phyloP scores from a whole-genome alignment of 306 rosid species.

The Gastrolobium villosum region DNA sequence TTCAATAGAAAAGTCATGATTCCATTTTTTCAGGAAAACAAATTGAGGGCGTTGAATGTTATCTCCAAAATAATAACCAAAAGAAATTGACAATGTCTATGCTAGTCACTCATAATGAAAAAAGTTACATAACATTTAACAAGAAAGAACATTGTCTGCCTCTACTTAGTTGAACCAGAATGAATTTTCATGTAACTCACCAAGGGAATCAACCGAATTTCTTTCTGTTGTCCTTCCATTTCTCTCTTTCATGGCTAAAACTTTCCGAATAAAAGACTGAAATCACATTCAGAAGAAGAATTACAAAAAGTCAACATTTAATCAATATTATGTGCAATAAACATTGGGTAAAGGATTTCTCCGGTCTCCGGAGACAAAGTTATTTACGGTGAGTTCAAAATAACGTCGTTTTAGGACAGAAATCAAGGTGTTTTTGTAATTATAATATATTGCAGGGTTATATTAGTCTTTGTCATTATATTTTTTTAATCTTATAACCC shows the following conservation, averaged over 20 bases:
- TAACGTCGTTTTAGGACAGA: too few relatives aligned
- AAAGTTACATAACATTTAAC: conserved; percentile 36
- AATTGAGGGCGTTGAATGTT: conserved; percentile 43
- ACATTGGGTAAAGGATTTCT: too few relatives aligned
- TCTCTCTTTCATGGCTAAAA: conserved; percentile 72
- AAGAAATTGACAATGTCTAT: conserved; percentile 41
- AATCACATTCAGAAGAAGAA: conserved; percentile 45
- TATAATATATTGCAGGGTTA: too few relatives aligned
- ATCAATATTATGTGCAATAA: conserved; percentile 1
- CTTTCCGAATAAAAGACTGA: conserved; percentile 79
- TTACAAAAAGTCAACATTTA: conserved; percentile 15
- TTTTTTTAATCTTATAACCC: too few relatives aligned
- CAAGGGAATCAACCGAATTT: conserved; percentile 60
- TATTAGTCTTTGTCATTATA: too few relatives aligned
- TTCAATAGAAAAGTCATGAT: conserved; percentile 39
- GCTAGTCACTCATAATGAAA: conserved; percentile 21
- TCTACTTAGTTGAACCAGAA: conserved; percentile 18
- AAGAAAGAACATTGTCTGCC: conserved; percentile 45
- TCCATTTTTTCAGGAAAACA: conserved; percentile 48
- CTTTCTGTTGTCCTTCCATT: conserved; percentile 55
- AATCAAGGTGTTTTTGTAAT: too few relatives aligned
- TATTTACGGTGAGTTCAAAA: too few relatives aligned
- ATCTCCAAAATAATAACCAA: conserved; percentile 28
- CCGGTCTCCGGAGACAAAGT: too few relatives aligned
- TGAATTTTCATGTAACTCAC: conserved; percentile 66